Evolutionary conservation across 768 basidiomycete genomes (phyloP).

Genomic region (Tylopilus subfusipes): DNA sequence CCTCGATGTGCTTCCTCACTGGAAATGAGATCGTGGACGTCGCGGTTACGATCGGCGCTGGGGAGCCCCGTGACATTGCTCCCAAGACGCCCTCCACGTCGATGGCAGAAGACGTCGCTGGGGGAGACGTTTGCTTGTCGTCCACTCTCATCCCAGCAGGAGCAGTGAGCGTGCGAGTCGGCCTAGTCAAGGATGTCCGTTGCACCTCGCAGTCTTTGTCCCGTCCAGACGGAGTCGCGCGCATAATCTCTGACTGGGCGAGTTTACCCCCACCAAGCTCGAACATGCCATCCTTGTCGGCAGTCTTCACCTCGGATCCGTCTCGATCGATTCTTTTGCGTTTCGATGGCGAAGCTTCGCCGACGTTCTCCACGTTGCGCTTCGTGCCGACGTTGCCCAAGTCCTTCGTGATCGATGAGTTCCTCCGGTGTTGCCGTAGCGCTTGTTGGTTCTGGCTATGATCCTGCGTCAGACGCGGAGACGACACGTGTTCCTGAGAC

Average conservation of each 20-base stretch:
- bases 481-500: background rate
- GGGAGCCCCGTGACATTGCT: background rate
- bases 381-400: background rate
- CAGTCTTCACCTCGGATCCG: background rate
- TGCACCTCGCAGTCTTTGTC: background rate
- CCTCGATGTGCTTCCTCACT: slow-evolving; percentile 12
- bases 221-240: background rate
- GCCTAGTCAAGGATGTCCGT: background rate
- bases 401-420: background rate
- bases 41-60: background rate
- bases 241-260: background rate
- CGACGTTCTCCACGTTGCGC: slow-evolving; percentile 3
- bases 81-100: background rate
- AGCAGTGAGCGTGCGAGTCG: background rate
- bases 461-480: background rate
- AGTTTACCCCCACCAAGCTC: background rate
- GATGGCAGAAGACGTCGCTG: background rate
- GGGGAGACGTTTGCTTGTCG: background rate
- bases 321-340: slow-evolving; percentile 16
- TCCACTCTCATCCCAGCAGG: background rate
- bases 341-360: slow-evolving; percentile 7
- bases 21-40: slow-evolving; percentile 20
- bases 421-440: background rate
- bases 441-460: slow-evolving; percentile 1
- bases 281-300: background rate